phyloP scores from a whole-genome alignment of 768 basidiomycete species.

The Hypholoma sublateritium region DNA sequence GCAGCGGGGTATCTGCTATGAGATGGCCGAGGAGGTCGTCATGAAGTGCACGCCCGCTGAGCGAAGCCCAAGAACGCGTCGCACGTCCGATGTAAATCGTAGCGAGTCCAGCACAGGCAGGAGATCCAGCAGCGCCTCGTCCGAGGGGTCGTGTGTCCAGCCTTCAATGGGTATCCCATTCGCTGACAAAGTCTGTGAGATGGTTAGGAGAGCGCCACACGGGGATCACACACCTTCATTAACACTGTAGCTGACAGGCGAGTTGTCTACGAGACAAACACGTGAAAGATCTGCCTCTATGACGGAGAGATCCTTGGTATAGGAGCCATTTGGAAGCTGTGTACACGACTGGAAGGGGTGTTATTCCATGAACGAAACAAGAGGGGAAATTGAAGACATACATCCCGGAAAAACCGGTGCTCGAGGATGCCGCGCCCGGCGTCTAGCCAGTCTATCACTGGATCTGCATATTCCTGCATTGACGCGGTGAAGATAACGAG shows the following conservation, averaged over 20 bases:
- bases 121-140: slow-evolving; percentile 94
- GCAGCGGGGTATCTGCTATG: slow-evolving; percentile 1
- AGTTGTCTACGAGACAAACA: slow-evolving; percentile 95
- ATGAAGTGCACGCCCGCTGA: slow-evolving; percentile 35
- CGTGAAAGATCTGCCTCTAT: slow-evolving; percentile 90
- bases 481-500: slow-evolving; percentile 98
- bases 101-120: slow-evolving; percentile 94
- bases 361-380: slow-evolving; percentile 5
- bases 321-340: slow-evolving; percentile 87
- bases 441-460: slow-evolving; percentile 99
- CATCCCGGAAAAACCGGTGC: slow-evolving; percentile 90
- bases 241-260: slow-evolving; percentile 86
- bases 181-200: slow-evolving; percentile 45
- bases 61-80: slow-evolving; percentile 79
- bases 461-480: slow-evolving; percentile 99
- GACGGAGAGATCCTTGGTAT: slow-evolving; percentile 88
- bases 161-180: slow-evolving; percentile 99
- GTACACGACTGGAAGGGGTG: slow-evolving; percentile 74
- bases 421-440: slow-evolving; percentile 88
- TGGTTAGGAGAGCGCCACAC: not conserved
- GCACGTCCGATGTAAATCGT: slow-evolving; percentile 93
- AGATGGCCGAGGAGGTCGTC: slow-evolving; percentile 3
- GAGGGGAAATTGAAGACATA: slow-evolving; percentile 35
- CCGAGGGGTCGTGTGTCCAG: slow-evolving; percentile 96
- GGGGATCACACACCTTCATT: slow-evolving; percentile 74